These are phyloP conservation scores for Citrus australasica DNA, from an alignment of 345 rosid genomes.

Conservation along the genomic window DNA sequence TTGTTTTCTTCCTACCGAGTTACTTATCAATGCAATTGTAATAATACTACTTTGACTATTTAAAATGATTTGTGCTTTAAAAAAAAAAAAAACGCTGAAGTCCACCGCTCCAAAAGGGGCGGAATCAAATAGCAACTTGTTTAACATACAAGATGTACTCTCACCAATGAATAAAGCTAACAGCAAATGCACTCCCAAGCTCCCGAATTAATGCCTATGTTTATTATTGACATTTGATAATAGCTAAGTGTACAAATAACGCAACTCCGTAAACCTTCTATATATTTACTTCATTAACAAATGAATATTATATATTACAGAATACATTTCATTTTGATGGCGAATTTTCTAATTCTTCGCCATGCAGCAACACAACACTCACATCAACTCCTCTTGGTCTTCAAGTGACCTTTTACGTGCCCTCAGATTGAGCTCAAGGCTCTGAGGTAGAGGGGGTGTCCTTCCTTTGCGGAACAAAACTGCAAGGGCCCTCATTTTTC, in stretches of 20 bases:
- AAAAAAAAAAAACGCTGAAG: too few relatives aligned
- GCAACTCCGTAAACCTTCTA: background rate
- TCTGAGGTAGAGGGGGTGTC: conserved; percentile 81
- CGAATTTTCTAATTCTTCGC: background rate
- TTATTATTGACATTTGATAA: background rate
- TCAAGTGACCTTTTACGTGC: conserved; percentile 92
- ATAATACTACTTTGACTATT: too few relatives aligned
- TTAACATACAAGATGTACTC: too few relatives aligned
- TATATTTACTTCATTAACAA: background rate
- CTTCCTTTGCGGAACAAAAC: conserved; percentile 84
- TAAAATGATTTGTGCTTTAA: too few relatives aligned
- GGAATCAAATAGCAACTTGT: too few relatives aligned
- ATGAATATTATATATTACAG: conserved; percentile 2
- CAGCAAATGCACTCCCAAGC: too few relatives aligned
- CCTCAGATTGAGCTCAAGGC: conserved; percentile 77
- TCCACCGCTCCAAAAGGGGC: too few relatives aligned
- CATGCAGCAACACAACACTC: background rate
- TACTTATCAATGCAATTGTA: too few relatives aligned
- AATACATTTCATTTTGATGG: background rate
- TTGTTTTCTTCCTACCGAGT: too few relatives aligned
- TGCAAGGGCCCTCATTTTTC: conserved; percentile 72
- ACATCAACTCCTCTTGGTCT: conserved; percentile 51
- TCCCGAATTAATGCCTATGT: background rate
- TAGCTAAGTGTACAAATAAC: background rate
- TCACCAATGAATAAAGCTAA: too few relatives aligned